These are phyloP conservation scores for Russula sp. DNA, from an alignment of 768 basidiomycete species.

Conservation along the genomic window DNA sequence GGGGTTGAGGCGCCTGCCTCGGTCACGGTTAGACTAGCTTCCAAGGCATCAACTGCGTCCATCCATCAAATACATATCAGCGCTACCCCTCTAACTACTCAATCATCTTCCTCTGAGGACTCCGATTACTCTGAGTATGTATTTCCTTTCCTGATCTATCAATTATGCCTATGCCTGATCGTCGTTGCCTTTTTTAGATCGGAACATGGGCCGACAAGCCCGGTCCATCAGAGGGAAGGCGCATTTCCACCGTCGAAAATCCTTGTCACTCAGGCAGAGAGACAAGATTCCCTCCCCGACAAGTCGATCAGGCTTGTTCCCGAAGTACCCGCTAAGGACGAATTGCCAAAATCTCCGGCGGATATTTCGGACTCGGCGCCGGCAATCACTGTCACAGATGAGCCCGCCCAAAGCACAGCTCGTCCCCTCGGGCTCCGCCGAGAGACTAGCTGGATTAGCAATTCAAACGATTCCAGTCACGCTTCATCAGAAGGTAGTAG, in stretches of 20 bases:
- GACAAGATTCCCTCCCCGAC: slow-evolving; percentile 4
- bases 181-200: slow-evolving; percentile 12
- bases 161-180: slow-evolving; percentile 9
- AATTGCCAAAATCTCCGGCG: slow-evolving; percentile 11
- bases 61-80: slow-evolving; percentile 21
- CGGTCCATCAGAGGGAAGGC: slow-evolving; percentile 49
- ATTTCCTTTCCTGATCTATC: background rate
- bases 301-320: slow-evolving; percentile 15
- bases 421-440: slow-evolving; percentile 24
- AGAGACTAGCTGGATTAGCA: slow-evolving; percentile 36
- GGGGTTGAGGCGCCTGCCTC: slow-evolving; percentile 29
- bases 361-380: slow-evolving; percentile 7
- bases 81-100: background rate
- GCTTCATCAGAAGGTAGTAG: slow-evolving; percentile 32
- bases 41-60: slow-evolving; percentile 23
- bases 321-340: slow-evolving; percentile 19
- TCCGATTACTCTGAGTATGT: slow-evolving; percentile 19
- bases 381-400: background rate
- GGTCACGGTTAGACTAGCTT: slow-evolving; percentile 50
- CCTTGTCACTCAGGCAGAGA: slow-evolving; percentile 27
- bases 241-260: slow-evolving; percentile 55
- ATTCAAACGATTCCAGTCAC: slow-evolving; percentile 24
- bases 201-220: slow-evolving; percentile 7
- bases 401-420: background rate
- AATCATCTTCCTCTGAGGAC: slow-evolving; percentile 12